A percentile compares a stretch with the other conserved stretches of the same genome.
Evolutionary conservation across 371 early-diverging fungal species (phyloP).

Genomic region (Actinomortierella wolfii): DNA sequence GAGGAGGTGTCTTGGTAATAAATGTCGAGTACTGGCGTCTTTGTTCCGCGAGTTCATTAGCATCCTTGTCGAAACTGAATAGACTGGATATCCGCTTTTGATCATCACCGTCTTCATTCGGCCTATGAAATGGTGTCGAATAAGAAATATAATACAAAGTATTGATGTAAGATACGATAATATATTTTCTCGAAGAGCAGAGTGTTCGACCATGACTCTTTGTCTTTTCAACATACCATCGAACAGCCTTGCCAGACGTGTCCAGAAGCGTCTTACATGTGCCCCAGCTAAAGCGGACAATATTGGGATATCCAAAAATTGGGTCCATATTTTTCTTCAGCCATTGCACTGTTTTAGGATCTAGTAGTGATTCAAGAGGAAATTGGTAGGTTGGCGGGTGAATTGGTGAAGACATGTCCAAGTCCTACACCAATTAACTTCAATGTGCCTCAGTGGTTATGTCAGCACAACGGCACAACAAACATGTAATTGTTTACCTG

Average conservation of each 20-base stretch:
- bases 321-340: slow-evolving; percentile 78
- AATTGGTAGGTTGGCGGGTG: neutral
- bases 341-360: slow-evolving; percentile 95
- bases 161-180: no score
- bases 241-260: slow-evolving; percentile 44
- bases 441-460: neutral
- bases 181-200: no score
- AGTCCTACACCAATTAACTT: neutral
- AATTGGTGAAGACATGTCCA: neutral
- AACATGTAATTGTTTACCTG: slow-evolving; percentile 49
- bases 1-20: slow-evolving; percentile 23
- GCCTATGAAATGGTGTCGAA: slow-evolving; percentile 14
- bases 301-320: slow-evolving; percentile 92
- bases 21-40: slow-evolving; percentile 30
- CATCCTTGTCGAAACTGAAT: slow-evolving; percentile 9
- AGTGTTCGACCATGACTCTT: no score
- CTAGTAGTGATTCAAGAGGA: slow-evolving; percentile 48
- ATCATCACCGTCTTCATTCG: slow-evolving; percentile 22
- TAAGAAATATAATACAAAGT: no score
- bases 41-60: slow-evolving; percentile 12
- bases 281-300: slow-evolving; percentile 97
- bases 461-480: neutral
- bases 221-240: slow-evolving; percentile 16
- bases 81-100: slow-evolving; percentile 32
- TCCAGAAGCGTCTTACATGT: slow-evolving; percentile 83